Conservation (phyloP, 345 rosid species). For the Barbarea vulgaris region DNA sequence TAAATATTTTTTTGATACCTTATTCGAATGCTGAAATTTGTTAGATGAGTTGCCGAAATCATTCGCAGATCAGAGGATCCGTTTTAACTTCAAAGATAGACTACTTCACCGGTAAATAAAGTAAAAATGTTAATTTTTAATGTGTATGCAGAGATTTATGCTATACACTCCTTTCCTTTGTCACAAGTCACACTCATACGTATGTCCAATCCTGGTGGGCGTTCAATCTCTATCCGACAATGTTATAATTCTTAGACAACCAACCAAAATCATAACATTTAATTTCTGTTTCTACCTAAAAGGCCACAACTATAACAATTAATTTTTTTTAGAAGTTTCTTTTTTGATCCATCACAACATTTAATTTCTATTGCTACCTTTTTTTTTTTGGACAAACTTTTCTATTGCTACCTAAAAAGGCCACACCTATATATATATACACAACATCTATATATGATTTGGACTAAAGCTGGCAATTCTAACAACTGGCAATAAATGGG, state of each 20-base stretch:
- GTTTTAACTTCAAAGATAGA: background rate
- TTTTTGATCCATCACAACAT: background rate
- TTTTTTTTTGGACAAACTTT: no score
- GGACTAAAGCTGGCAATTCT: slow-evolving; percentile 19
- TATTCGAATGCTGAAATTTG: no score
- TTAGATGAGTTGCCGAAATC: no score
- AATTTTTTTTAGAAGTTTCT: no score
- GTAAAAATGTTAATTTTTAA: background rate
- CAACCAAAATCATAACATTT: background rate
- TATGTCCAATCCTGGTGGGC: background rate
- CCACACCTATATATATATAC: background rate
- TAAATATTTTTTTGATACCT: no score
- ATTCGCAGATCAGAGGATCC: no score
- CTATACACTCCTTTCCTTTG: background rate
- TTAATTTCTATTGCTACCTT: background rate
- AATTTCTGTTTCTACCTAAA: background rate
- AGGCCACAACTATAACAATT: background rate
- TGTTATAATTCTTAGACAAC: background rate
- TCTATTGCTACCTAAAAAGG: background rate
- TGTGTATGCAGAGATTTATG: background rate
- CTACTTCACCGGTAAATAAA: background rate
- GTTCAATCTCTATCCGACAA: background rate
- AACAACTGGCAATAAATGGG: slow-evolving; percentile 37
- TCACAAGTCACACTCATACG: background rate
- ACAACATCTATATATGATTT: background rate